These are phyloP conservation scores for Corymbia maculata DNA, from an alignment of 345 rosid species.

Conservation along the genomic window DNA sequence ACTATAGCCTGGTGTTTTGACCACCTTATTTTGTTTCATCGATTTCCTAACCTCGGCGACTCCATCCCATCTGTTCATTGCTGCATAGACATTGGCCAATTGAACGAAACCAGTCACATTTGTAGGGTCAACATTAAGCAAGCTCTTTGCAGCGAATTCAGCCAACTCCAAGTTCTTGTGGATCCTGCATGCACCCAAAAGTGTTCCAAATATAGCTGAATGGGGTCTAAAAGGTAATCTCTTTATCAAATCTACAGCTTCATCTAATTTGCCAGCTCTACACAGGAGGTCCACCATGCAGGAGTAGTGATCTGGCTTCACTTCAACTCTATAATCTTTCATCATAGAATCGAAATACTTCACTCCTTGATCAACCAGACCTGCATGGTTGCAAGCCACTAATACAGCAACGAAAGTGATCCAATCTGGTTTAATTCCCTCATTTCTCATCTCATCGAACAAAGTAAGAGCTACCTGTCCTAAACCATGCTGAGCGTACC, in stretches of 20 bases:
- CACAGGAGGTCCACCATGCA: conserved; percentile 56
- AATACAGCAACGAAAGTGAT: conserved; percentile 32
- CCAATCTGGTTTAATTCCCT: conserved; percentile 31
- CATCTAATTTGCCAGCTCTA: conserved; percentile 34
- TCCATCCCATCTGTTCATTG: conserved; percentile 15
- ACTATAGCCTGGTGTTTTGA: conserved; percentile 30
- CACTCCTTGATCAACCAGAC: conserved; percentile 34
- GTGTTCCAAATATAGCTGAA: conserved; percentile 35
- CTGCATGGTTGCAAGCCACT: conserved; percentile 49
- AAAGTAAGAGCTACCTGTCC: conserved; percentile 28
- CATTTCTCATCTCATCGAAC: conserved; percentile 31
- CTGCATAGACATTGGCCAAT: conserved; percentile 27
- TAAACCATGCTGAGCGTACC: conserved; percentile 37
- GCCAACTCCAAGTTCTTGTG: conserved; percentile 27
- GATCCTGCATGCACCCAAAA: conserved; percentile 49
- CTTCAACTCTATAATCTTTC: conserved; percentile 27
- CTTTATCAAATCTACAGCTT: conserved; percentile 32
- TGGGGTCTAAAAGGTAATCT: conserved; percentile 35
- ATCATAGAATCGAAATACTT: conserved; percentile 32
- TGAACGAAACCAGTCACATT: conserved; percentile 24
- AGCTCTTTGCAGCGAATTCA: conserved; percentile 19
- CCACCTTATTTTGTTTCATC: conserved; percentile 19
- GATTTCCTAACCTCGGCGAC: conserved; percentile 14
- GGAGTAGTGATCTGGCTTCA: conserved; percentile 33
- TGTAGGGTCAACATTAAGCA: conserved; percentile 17